Base-by-base conservation (phyloP, 2,329 filamentous ascomycete species). In the Talaromyces sp. region DNA sequence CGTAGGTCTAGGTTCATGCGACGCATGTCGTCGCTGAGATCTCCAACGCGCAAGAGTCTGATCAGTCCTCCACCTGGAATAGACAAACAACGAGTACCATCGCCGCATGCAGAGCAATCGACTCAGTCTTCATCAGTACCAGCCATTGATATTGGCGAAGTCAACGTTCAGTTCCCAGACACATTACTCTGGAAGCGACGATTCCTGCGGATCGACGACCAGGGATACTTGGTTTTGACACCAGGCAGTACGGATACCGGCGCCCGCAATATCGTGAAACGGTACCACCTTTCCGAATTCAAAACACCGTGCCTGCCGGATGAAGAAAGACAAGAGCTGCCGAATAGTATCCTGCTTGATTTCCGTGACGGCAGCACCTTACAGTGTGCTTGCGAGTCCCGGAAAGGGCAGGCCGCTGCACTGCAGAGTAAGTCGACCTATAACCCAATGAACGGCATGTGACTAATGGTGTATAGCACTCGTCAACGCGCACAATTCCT, bases 111-210 rank as follows among this genome's bases (percentile, higher is more conserved):
- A 31, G 74, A 76, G 68, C 73, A 75, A 60, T 57, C 68, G 31
- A 68, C 69, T 57, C 64, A 49, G 45, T 65, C 62, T 49, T 71
- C 68, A 65, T 70, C 69, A 59, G 80, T 79, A 41, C 81, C 88
- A 61, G 83, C 89, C 31, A 83, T 91, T 3, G 88, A 90, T 67
- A 85, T 96, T 76, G 92, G 93, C 58, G 92, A 97, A 73, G 89
- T 99, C 68, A 98, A 99, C 72, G 91, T 98, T 11, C 95, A 99
- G 75, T 97, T 99, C 75, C 95, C 95, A 0, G 94, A 98, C 74
- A 96, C 92, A 63, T 84, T 99, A 56, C 84, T 99, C 13, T 99
- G 95, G 95, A 99, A 98, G 81, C 90, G 94, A 63, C 88, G 95
- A 66, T 93, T 90, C 72, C 88, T 97, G 79, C 90, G 90, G 69